Percentiles rank a stretch among this genome's conserved stretches.
Evolutionary conservation across 2,329 filamentous ascomycete genomes (phyloP).

Genomic region (Colletotrichum graminicola): DNA sequence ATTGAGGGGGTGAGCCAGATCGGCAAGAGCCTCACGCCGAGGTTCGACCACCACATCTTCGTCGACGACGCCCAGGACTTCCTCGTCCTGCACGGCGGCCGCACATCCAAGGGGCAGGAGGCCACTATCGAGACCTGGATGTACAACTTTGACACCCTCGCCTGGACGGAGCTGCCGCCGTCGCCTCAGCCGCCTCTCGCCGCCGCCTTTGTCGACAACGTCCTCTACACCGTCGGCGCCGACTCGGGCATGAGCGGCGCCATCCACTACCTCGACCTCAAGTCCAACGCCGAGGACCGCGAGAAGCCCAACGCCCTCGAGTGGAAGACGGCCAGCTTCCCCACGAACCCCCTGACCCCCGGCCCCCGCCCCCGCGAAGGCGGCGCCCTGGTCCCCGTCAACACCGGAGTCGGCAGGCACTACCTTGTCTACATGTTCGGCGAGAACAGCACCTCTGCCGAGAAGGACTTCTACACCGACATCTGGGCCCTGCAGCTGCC

Average conservation of each 20-base stretch:
- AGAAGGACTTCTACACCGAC: constrained; percentile 52
- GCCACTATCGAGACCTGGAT: constrained; percentile 65
- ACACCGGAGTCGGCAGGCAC: constrained; percentile 64
- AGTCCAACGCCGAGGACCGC: constrained; percentile 47
- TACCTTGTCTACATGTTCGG: constrained; percentile 66
- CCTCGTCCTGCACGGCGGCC: constrained; percentile 64
- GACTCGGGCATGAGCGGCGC: constrained; percentile 50
- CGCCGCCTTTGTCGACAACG: constrained; percentile 58
- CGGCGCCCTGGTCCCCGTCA: constrained; percentile 59
- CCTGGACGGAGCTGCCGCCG: constrained; percentile 63
- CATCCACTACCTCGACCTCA: constrained; percentile 53
- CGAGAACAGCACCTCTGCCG: constrained; percentile 43
- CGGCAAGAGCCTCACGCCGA: constrained; percentile 48
- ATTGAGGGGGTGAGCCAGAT: constrained; percentile 49
- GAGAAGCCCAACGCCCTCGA: constrained; percentile 47
- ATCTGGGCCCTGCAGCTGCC: constrained; percentile 67
- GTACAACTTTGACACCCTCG: constrained; percentile 61
- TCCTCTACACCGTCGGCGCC: constrained; percentile 61
- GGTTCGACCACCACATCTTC: constrained; percentile 51
- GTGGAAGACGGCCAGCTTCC: constrained; percentile 55
- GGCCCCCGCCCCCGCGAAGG: constrained; percentile 58
- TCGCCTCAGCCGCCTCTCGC: constrained; percentile 54
- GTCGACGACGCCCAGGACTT: constrained; percentile 60
- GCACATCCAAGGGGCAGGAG: constrained; percentile 45
- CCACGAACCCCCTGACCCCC: constrained; percentile 53